These are phyloP conservation scores for Cordyceps javanica DNA, from an alignment of 2,329 filamentous ascomycete genomes.

Conservation along the genomic window DNA sequence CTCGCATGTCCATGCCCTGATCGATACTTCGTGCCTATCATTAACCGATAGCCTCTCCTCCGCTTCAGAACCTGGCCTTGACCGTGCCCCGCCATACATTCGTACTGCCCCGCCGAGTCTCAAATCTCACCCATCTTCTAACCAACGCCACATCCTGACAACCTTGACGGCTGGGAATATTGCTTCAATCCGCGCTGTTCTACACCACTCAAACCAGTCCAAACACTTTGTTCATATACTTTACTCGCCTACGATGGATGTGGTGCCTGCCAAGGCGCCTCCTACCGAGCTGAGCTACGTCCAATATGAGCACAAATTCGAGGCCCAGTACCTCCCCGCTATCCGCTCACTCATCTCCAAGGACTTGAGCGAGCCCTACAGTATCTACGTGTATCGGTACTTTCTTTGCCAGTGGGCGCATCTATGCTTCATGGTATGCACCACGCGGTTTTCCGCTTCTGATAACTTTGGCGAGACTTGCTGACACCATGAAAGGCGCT, in stretches of 20 bases:
- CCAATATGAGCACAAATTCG: conserved; percentile 56
- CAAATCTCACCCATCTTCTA: conserved; percentile 6
- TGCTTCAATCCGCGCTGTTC: not conserved
- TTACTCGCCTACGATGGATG: conserved; percentile 22
- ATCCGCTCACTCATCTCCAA: conserved; percentile 93
- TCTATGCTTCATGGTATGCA: conserved; percentile 82
- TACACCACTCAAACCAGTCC: not conserved
- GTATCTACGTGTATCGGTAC: conserved; percentile 98
- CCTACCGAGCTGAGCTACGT: conserved; percentile 50
- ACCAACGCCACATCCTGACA: not conserved
- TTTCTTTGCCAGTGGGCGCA: conserved; percentile 98
- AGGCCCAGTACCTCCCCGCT: conserved; percentile 65
- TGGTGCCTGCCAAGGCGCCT: conserved; percentile 27
- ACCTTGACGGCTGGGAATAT: not conserved
- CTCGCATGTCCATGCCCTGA: no score
- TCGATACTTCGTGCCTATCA: not conserved
- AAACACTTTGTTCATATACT: not conserved
- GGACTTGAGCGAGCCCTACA: conserved; percentile 95
- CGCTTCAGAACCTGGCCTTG: no score
- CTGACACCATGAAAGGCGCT: conserved; percentile 40
- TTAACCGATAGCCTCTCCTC: not conserved
- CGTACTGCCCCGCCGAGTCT: not conserved
- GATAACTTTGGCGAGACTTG: conserved; percentile 9
- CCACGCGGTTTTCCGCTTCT: not conserved
- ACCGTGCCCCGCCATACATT: conserved; percentile 6